Base-by-base conservation (phyloP, 495 filamentous ascomycete genomes). In the Trypethelium eluteriae region DNA sequence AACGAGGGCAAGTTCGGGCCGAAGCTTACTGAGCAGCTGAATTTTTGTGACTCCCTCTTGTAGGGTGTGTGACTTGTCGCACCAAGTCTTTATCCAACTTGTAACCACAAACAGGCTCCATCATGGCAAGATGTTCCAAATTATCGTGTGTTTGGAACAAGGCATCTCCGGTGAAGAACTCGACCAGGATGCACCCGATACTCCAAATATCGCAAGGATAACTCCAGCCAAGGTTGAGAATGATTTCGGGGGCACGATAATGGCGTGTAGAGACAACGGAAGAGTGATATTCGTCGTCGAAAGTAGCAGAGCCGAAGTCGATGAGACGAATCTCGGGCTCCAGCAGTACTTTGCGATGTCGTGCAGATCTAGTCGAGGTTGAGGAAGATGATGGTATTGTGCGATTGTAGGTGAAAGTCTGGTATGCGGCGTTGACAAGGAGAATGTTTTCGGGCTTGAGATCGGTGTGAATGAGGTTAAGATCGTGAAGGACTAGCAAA, bases 171-270 rank as follows among this genome's bases (percentile, higher is more conserved):
- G 95, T 98, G 74, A 91, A 98, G 77, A 98, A 98, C 71, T 98
- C 94, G n/a, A 98, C 95, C 50, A 98, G 79, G 68, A 98, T 98
- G 71, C 94, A 98, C 6, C 95, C 95, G 62, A 98, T 97, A 79
- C 93, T 98, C 95, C 94, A 98, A 57, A 98, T 93, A 72, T 98
- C 94, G 73, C 95, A 98, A 0, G 94, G 93, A 74, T 89, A 97
- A 67, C 91, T 97, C 95, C 94, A 98, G 16, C 95, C 95, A 2
- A 98, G 81, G 12, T 95, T 94, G 41, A 98, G 81, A 62, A 98
- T 98, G 72, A 98, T 98, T 74, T 98, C 95, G 0, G 94, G 95
- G 0, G 94, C 94, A 62, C 94, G 86, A 70, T 98, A 98, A 74
- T 98, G 95, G 12, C 94, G 84, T 0, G 94, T 98, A 5, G 92